phyloP scores from a whole-genome alignment of 1,139 yeast genomes.

The Chernovozyma sophiae-reginae region DNA sequence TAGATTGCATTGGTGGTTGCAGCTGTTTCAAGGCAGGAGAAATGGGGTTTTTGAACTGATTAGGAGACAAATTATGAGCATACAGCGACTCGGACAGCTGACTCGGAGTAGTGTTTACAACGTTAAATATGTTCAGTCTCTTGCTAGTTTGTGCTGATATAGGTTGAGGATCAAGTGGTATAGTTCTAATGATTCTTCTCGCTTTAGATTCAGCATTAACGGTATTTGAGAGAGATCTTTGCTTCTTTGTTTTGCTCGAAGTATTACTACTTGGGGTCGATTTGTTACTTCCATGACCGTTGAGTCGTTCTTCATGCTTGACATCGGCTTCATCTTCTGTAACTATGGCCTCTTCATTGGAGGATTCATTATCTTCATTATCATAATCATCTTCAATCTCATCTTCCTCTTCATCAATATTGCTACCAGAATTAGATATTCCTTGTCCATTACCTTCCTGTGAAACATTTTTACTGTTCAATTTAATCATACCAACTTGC shows the following conservation, averaged over 20 bases:
- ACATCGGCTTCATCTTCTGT: constrained; percentile 23
- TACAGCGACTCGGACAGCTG: constrained; percentile 4
- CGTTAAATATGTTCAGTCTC: constrained; percentile 38
- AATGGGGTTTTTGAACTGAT: not conserved
- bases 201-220: constrained; percentile 67
- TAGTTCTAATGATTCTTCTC: constrained; percentile 66
- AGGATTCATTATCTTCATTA: constrained; percentile 15
- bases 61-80: constrained; percentile 1
- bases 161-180: constrained; percentile 81
- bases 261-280: constrained; percentile 40
- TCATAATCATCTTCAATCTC: constrained; percentile 17
- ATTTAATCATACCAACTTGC: constrained; percentile 78
- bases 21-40: constrained; percentile 1
- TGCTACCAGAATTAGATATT: not conserved
- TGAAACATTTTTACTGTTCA: constrained; percentile 25
- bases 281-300: constrained; percentile 19
- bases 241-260: constrained; percentile 30
- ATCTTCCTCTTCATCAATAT: constrained; percentile 12
- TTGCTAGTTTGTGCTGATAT: constrained; percentile 38
- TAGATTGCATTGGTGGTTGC: not conserved
- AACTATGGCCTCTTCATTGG: constrained; percentile 21
- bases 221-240: constrained; percentile 49
- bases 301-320: constrained; percentile 11
- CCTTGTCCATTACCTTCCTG: constrained; percentile 1
- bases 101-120: constrained; percentile 22